Conservation (phyloP, 768 basidiomycete species). For the Podaxis sp. region DNA sequence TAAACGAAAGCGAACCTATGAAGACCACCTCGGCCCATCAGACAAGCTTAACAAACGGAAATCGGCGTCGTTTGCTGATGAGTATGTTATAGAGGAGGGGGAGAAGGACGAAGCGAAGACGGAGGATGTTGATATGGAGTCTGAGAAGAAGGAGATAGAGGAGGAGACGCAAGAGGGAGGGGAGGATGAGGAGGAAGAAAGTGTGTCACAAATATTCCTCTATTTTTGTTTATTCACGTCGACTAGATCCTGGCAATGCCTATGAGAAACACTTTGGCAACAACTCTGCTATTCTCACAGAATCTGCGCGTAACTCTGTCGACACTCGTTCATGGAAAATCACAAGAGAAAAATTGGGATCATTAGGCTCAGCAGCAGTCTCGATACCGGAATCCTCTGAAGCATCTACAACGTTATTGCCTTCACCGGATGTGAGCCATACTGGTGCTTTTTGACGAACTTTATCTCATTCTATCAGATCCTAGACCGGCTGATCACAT, state of each 20-base stretch:
- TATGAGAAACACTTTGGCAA: constrained; percentile 80
- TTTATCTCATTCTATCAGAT: constrained; percentile 36
- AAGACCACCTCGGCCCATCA: constrained; percentile 37
- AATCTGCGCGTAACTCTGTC: constrained; percentile 45
- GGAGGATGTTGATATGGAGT: constrained; percentile 19
- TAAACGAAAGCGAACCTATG: constrained; percentile 50
- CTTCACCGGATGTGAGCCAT: constrained; percentile 30
- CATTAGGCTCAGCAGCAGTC: constrained; percentile 54
- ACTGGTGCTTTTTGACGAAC: not conserved
- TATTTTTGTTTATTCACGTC: constrained; percentile 5
- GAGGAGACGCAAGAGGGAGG: constrained; percentile 21
- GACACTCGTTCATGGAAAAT: constrained; percentile 59
- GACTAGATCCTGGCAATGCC: constrained; percentile 30
- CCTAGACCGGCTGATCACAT: constrained; percentile 50
- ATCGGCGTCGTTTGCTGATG: constrained; percentile 32
- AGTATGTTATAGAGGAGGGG: constrained; percentile 4
- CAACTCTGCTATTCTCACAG: constrained; percentile 49
- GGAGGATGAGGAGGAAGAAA: constrained; percentile 27
- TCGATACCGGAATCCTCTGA: constrained; percentile 43
- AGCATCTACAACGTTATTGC: constrained; percentile 23
- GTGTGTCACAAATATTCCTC: constrained; percentile 18
- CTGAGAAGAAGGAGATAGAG: constrained; percentile 20
- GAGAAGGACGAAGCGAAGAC: constrained; percentile 20
- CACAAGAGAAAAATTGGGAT: constrained; percentile 47
- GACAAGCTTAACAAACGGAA: constrained; percentile 74